These are phyloP conservation scores for Piper betle DNA, from an alignment of 164 flowering plant genomes.

Conservation along the genomic window DNA sequence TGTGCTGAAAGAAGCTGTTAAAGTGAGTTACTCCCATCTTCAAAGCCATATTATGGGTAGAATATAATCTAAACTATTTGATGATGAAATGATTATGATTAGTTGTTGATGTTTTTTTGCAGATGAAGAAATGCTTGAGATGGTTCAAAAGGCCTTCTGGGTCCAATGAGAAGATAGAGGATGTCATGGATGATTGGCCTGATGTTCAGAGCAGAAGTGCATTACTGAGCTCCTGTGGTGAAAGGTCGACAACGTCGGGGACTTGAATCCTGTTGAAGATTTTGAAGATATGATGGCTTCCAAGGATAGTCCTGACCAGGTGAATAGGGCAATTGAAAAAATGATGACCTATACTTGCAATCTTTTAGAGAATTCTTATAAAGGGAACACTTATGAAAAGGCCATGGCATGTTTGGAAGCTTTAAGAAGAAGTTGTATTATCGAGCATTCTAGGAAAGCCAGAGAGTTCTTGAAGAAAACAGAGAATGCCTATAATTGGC, in stretches of 20 bases:
- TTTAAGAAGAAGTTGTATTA: constrained; percentile 75
- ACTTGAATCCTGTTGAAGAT: constrained; percentile 58
- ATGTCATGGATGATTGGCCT: constrained; percentile 5
- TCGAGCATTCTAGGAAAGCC: constrained; percentile 73
- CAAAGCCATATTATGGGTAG: too few relatives aligned
- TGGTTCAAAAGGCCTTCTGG: constrained; percentile 46
- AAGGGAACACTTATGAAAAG: constrained; percentile 44
- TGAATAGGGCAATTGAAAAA: constrained; percentile 48
- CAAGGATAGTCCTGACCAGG: constrained; percentile 67
- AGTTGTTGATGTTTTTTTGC: constrained; percentile 9
- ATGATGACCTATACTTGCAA: constrained; percentile 48
- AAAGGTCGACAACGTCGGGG: constrained; percentile 44
- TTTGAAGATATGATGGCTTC: constrained; percentile 85
- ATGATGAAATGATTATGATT: neutral
- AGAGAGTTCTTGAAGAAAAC: constrained; percentile 18
- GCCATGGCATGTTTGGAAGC: constrained; percentile 58
- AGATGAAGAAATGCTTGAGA: constrained; percentile 63
- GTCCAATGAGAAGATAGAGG: constrained; percentile 41
- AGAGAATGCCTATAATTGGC: constrained; percentile 6
- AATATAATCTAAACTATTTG: too few relatives aligned
- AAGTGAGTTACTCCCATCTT: constrained; percentile 26
- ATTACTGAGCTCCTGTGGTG: constrained; percentile 11
- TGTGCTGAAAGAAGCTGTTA: constrained; percentile 69
- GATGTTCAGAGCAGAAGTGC: constrained; percentile 15
- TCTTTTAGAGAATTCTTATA: constrained; percentile 45